Base-by-base conservation (phyloP, 1,284 basidiomycete species). In the Trichosporon coremiiforme region DNA sequence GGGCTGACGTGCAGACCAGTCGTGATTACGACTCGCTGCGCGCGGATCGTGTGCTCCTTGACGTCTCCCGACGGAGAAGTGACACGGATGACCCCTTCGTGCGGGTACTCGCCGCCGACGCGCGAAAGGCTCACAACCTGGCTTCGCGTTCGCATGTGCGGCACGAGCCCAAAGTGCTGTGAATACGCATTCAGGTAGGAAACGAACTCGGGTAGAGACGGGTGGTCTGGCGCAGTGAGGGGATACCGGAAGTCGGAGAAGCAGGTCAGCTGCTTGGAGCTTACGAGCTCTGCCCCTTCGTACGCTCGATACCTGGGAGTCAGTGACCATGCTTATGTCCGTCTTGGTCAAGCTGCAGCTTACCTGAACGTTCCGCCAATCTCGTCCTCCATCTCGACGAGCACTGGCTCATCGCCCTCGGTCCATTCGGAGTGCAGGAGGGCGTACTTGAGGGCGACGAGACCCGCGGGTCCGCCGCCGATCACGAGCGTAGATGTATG, bases 361-460 rank as follows among this genome's bases (percentile, higher is more conserved):
- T 63, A 82, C 80, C 76, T 76, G 76, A 90, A 90, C 0, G 89
- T 90, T 5, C 89, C 89, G 2, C 89, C 89, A 64, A 90, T 85
- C 72, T 87, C 85, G n/a, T 81, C 77, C 77, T 90, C 88, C 72
- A 87, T 86, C 76, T 90, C 89, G n/a, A 89, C 80, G 17, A 89
- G 76, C 45, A 88, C 73, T 2, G 88, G 87, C 45, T 85, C 85
- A 71, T 85, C 86, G 31, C 85, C 86, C 67, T 82, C 84, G 15
- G 83, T 82, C 13, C 50, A 64, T 4, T 70, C 50, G 13, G 83
- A 78, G 12, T 85, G 82, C 74, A 86, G 83, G 22, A 88, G 82
- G 6, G 88, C 76, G 29, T 88, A 87, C 80, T 90, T 90, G 77
- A 87, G 86, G 0, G 86, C 86, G 22, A 89, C 88, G 13, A 90